phyloP scores from a whole-genome alignment of 1,284 basidiomycete species.

The Termitomyces sp. region DNA sequence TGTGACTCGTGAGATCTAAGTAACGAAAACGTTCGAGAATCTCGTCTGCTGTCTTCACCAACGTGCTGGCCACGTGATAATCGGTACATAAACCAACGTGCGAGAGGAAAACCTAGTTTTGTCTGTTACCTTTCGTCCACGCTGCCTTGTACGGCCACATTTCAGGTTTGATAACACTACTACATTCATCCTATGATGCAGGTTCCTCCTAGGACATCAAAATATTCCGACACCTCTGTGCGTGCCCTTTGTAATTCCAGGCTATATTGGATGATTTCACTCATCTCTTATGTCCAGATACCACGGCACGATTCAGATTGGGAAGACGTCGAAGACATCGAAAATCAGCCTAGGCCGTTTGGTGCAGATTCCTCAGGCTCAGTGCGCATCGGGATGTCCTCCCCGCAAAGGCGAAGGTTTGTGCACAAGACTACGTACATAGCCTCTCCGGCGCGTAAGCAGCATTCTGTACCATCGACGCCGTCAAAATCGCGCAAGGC shows the following conservation, averaged over 20 bases:
- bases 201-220: neutral
- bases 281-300: conserved; percentile 1
- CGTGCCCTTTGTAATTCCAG: neutral
- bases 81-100: neutral
- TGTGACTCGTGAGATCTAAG: no score
- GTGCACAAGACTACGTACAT: conserved; percentile 11
- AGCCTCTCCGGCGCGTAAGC: conserved; percentile 13
- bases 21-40: no score
- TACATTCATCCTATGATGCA: neutral
- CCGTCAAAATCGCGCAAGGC: conserved; percentile 8
- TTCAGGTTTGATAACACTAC: neutral
- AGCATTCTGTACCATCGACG: conserved; percentile 5
- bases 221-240: neutral
- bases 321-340: conserved; percentile 19
- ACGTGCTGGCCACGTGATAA: neutral
- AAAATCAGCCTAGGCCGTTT: conserved; percentile 7
- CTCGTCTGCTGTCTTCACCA: neutral
- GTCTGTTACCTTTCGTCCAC: neutral
- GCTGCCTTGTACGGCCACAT: neutral
- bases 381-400: conserved; percentile 15
- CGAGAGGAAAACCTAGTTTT: neutral
- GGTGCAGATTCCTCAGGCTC: conserved; percentile 12
- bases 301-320: conserved; percentile 15
- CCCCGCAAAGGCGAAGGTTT: conserved; percentile 17
- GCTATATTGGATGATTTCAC: neutral